phyloP scores from a whole-genome alignment of 2,329 filamentous ascomycete species.

The Drechslera avenae region DNA sequence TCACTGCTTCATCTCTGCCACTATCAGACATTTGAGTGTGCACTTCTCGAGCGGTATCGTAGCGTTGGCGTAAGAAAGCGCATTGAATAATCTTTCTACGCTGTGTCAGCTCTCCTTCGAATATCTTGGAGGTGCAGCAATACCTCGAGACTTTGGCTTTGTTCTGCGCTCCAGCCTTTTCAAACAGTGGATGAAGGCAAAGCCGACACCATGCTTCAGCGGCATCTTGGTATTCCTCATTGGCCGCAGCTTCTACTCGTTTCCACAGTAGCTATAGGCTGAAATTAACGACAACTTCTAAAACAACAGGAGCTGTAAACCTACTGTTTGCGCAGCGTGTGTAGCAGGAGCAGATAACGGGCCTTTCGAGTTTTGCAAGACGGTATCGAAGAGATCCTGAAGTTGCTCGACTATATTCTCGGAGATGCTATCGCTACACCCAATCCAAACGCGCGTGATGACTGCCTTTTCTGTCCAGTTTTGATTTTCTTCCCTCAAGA shows the following conservation, averaged over 20 bases:
- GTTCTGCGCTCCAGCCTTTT: slow-evolving; percentile 68
- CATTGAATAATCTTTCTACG: slow-evolving; percentile 75
- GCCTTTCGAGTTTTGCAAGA: slow-evolving; percentile 54
- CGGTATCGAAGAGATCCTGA: slow-evolving; percentile 51
- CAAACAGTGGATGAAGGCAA: slow-evolving; percentile 70
- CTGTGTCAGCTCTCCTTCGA: neutral
- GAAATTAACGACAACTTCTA: neutral
- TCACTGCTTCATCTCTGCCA: slow-evolving; percentile 66
- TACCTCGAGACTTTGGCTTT: slow-evolving; percentile 71
- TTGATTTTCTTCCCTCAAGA: slow-evolving; percentile 57
- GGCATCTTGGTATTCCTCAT: slow-evolving; percentile 57
- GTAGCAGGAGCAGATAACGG: slow-evolving; percentile 65
- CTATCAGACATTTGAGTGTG: slow-evolving; percentile 65
- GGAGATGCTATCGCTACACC: slow-evolving; percentile 54
- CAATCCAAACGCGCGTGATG: slow-evolving; percentile 71
- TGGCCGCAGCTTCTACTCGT: slow-evolving; percentile 65
- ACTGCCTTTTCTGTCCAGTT: slow-evolving; percentile 72
- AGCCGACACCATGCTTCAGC: slow-evolving; percentile 74
- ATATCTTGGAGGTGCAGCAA: neutral
- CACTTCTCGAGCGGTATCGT: slow-evolving; percentile 59
- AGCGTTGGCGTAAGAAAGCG: slow-evolving; percentile 64
- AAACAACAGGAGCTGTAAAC: slow-evolving; percentile 23
- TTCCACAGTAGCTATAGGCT: slow-evolving; percentile 76
- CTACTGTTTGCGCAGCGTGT: slow-evolving; percentile 69
- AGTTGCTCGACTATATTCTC: slow-evolving; percentile 48